phyloP scores from a whole-genome alignment of 164 flowering plant genomes.

The Chimonanthus salicifolius region DNA sequence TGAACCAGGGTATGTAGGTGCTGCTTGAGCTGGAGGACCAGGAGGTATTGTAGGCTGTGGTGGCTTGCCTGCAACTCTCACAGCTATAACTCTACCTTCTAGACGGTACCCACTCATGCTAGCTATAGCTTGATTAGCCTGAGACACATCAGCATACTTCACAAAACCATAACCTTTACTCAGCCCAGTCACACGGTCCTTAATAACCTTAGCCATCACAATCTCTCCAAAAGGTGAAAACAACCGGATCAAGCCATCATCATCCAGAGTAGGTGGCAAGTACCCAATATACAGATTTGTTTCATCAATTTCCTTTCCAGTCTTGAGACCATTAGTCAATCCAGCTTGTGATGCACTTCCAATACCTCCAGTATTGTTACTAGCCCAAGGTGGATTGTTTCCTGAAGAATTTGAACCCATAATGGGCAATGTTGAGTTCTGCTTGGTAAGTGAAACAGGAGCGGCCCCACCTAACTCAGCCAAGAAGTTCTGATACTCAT shows the following conservation, averaged over 20 bases:
- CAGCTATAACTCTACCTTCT: conserved; percentile 85
- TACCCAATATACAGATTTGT: conserved; percentile 87
- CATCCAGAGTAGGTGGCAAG: conserved; percentile 86
- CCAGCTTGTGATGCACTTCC: conserved; percentile 42
- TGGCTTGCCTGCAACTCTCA: conserved; percentile 94
- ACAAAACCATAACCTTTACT: conserved; percentile 99
- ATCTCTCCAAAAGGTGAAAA: conserved; percentile 83
- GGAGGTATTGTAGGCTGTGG: conserved; percentile 81
- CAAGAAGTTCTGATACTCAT: conserved; percentile 86
- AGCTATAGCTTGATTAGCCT: conserved; percentile 77
- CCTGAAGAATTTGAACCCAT: conserved; percentile 49
- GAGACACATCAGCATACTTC: conserved; percentile 72
- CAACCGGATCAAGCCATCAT: conserved; percentile 70
- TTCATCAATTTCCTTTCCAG: conserved; percentile 70
- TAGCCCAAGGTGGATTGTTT: conserved; percentile 79
- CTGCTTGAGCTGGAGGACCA: conserved; percentile 58
- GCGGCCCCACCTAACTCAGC: conserved; percentile 85
- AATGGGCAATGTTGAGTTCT: conserved; percentile 35
- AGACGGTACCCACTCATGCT: conserved; percentile 80
- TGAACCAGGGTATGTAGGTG: conserved; percentile 45
- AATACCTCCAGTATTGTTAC: conserved; percentile 30
- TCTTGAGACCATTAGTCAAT: conserved; percentile 38
- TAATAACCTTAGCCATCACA: conserved; percentile 92
- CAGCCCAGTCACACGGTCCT: conserved; percentile 64
- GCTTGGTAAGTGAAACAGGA: conserved; percentile 63